A percentile compares a stretch with the other conserved stretches of the same genome.
These are phyloP conservation scores for Chalara sp. DNA, from an alignment of 2,329 filamentous ascomycete genomes.

Conservation along the genomic window DNA sequence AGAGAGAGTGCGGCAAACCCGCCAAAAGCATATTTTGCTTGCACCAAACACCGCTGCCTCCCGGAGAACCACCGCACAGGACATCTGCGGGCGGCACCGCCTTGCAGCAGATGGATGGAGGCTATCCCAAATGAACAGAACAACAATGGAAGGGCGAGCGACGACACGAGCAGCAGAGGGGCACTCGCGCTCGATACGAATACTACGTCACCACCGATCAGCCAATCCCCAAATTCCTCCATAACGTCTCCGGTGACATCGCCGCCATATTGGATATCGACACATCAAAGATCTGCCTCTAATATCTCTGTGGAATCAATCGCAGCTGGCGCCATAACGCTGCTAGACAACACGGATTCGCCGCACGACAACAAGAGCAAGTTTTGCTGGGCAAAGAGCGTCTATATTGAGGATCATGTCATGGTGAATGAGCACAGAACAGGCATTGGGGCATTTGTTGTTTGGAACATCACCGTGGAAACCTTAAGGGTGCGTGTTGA, in stretches of 20 bases:
- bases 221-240: conserved; percentile 7
- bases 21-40: neutral
- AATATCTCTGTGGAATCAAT: conserved; percentile 41
- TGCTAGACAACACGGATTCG: conserved; percentile 47
- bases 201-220: conserved; percentile 3
- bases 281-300: conserved; percentile 28
- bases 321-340: conserved; percentile 48
- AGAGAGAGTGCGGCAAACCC: neutral
- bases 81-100: no score
- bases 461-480: conserved; percentile 86
- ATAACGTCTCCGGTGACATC: conserved; percentile 24
- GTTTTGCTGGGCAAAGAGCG: conserved; percentile 59
- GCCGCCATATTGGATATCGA: conserved; percentile 34
- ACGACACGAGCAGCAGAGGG: conserved; percentile 2
- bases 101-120: conserved; percentile 23
- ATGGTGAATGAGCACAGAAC: conserved; percentile 35
- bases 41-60: no score
- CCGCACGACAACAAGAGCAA: conserved; percentile 44
- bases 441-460: conserved; percentile 74
- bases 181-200: conserved; percentile 4
- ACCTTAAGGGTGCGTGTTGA: conserved; percentile 66
- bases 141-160: conserved; percentile 12
- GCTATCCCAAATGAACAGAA: conserved; percentile 4
- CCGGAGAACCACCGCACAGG: no score
- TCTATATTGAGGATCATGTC: conserved; percentile 50